A percentile compares a stretch with the other conserved stretches of the same genome.
These are phyloP conservation scores for Apiotrichum mycotoxinovorans DNA, from an alignment of 1,284 basidiomycete species.

Conservation along the genomic window DNA sequence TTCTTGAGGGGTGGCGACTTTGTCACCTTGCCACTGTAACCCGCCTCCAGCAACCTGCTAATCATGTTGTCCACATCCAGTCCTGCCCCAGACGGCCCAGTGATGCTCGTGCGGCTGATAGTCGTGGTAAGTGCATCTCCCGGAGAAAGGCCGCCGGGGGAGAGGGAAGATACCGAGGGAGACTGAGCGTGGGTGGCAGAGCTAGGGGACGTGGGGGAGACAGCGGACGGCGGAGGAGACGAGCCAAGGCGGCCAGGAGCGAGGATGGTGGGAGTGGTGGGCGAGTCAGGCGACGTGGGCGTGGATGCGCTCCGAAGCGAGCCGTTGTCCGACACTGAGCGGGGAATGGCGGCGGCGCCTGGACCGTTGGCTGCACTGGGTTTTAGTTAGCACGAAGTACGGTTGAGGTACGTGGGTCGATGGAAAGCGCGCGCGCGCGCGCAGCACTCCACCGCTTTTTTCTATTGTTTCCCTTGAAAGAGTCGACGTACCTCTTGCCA, in stretches of 20 bases:
- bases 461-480: neutral
- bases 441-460: too few species aligned
- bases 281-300: slow-evolving; percentile 22
- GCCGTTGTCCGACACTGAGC: neutral
- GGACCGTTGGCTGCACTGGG: neutral
- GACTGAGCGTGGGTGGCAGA: slow-evolving; percentile 26
- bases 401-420: too few species aligned
- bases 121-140: slow-evolving; percentile 37
- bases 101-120: slow-evolving; percentile 34
- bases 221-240: slow-evolving; percentile 41
- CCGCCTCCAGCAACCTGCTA: slow-evolving; percentile 88
- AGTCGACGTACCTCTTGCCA: too few species aligned
- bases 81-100: slow-evolving; percentile 17
- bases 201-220: slow-evolving; percentile 20
- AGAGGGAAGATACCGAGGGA: slow-evolving; percentile 28
- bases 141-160: slow-evolving; percentile 18
- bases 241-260: slow-evolving; percentile 36
- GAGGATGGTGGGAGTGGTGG: slow-evolving; percentile 49
- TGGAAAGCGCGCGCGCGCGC: too few species aligned
- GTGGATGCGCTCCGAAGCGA: neutral
- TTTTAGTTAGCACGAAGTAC: neutral
- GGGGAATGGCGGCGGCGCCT: neutral
- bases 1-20: slow-evolving; percentile 97
- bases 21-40: slow-evolving; percentile 96
- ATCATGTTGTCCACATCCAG: slow-evolving; percentile 99